Base-by-base conservation (phyloP, 1,284 basidiomycete genomes). In the Pascua sp. region DNA sequence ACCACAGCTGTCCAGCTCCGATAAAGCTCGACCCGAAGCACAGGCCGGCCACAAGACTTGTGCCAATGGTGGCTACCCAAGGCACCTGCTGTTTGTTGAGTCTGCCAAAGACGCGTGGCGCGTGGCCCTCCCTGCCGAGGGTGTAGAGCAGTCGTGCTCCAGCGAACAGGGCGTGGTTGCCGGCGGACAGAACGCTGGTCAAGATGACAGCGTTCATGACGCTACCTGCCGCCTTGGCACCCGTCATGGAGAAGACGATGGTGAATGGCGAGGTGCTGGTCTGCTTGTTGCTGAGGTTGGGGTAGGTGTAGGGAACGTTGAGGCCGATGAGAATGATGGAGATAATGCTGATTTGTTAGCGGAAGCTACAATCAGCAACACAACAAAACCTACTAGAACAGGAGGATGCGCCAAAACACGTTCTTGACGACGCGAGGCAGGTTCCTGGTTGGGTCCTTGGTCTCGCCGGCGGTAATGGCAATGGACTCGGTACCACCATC, bases 181-280 rank as follows among this genome's bases (percentile, higher is more conserved):
- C 82, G 15, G 83, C 81, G 4, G 81, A 83, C 75, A 79, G 81
- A 15, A 81, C 82, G 10, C 43, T 48, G 24, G 59, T 49, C 24
- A 70, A 47, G 24, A 95, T 81, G 68, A 84, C 86, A 11, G 91
- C 91, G 68, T 82, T 81, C 69, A 82, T 77, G 55, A 80, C 83
- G 47, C 82, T 83, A 5, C 90, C 90, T 0, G 91, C 77, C 4
- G 80, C 81, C 63, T 84, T 85, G 75, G 92, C 91, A 36, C 88
- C 86, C 2, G 89, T 86, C 48, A 80, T 82, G 64, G 83, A 69
- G 63, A 75, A 73, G 49, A 72, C 89, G 63, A 91, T 88, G 58
- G 91, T 89, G 74, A 90, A 91, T 0, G 90, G 90, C 13, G 87
- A 89, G 2, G 83, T 83, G 4, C 84, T 82, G 45, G 89, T 89